Conservation (phyloP, 1,284 basidiomycete genomes). For the Moesziomyces globuligerus region DNA sequence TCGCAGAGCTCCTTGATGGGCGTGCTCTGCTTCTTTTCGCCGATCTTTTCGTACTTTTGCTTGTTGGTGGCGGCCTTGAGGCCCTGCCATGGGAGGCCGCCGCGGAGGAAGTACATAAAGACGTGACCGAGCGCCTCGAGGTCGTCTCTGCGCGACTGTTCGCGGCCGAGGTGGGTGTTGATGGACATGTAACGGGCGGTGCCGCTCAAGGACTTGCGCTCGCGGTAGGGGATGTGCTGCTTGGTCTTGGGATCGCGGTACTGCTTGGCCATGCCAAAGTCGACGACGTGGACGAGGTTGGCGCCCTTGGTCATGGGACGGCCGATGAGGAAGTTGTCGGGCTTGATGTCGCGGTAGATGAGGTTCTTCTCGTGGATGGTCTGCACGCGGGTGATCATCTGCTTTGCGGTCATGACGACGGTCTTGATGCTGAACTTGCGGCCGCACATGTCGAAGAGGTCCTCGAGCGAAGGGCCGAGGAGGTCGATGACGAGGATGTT, state of each 20-base stretch:
- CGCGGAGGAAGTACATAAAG: slow-evolving; percentile 96
- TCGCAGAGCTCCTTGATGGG: slow-evolving; percentile 93
- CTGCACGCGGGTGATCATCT: slow-evolving; percentile 85
- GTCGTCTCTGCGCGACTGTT: slow-evolving; percentile 94
- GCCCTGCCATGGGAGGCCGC: slow-evolving; percentile 92
- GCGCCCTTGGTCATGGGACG: slow-evolving; percentile 86
- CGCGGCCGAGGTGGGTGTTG: slow-evolving; percentile 93
- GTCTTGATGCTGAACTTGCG: slow-evolving; percentile 95
- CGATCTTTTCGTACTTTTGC: slow-evolving; percentile 99
- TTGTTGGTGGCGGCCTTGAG: slow-evolving; percentile 96
- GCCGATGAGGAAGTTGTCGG: slow-evolving; percentile 95
- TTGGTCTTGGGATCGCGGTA: slow-evolving; percentile 97
- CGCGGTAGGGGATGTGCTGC: slow-evolving; percentile 95
- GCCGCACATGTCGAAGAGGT: slow-evolving; percentile 95
- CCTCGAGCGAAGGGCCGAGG: slow-evolving; percentile 89
- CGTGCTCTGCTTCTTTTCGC: slow-evolving; percentile 97
- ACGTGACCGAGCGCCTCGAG: slow-evolving; percentile 94
- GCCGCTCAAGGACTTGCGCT: slow-evolving; percentile 86
- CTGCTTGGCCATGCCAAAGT: slow-evolving; percentile 98
- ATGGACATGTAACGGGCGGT: slow-evolving; percentile 98
- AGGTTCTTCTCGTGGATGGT: slow-evolving; percentile 97
- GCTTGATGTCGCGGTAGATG: slow-evolving; percentile 97
- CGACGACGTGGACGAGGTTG: slow-evolving; percentile 85
- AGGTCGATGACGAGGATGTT: slow-evolving; percentile 97
- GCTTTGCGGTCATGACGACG: slow-evolving; percentile 93